Evolutionary conservation across 495 filamentous ascomycete species (phyloP).

Genomic region (Clohesyomyces aquaticus): DNA sequence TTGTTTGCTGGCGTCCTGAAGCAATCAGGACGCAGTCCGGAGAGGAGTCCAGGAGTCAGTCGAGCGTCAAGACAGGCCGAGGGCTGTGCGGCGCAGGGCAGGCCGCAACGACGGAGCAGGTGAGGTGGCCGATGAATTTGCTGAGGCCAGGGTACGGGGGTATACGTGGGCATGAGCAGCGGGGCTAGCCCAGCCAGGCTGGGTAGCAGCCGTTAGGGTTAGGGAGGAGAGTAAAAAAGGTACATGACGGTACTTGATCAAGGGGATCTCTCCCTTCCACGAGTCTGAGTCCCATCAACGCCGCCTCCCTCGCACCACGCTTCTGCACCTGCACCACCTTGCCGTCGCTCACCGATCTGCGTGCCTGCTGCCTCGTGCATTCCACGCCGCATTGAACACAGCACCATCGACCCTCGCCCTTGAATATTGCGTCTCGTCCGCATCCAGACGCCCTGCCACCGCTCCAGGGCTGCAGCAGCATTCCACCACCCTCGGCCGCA

Average conservation of each 20-base stretch:
- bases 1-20: background rate
- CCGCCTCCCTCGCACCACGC: no score
- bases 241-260: constrained; percentile 7
- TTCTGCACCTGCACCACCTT: no score
- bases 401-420: background rate
- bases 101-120: no score
- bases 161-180: background rate
- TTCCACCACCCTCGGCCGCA: background rate
- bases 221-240: constrained; percentile 2
- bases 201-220: background rate
- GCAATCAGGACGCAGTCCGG: no score
- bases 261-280: background rate
- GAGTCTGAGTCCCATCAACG: no score
- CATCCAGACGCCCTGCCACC: background rate
- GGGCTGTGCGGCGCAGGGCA: no score
- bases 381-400: background rate
- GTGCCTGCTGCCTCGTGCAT: background rate
- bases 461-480: no score
- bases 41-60: no score
- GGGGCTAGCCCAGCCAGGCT: background rate
- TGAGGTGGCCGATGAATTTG: no score
- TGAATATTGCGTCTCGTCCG: background rate
- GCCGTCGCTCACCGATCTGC: no score
- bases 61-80: no score
- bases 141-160: background rate